Percentiles rank a stretch among this genome's conserved stretches.
Evolutionary conservation across 306 rosid species (phyloP).

Genomic region (Mimosa bimucronata): DNA sequence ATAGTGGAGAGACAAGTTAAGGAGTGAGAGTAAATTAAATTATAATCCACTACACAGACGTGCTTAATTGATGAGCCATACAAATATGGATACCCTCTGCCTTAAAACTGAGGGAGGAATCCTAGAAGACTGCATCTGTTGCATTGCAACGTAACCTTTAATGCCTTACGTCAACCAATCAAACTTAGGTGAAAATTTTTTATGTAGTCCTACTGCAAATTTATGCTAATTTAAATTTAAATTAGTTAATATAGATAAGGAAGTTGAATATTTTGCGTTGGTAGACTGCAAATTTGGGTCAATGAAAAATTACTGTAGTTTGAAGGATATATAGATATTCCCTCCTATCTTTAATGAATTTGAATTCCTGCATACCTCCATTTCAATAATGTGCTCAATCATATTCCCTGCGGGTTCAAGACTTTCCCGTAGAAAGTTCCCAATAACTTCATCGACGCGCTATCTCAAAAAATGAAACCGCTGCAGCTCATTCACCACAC

Average conservation of each 20-base stretch:
- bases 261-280: not conserved
- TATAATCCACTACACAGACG: not conserved
- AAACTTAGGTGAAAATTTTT: conserved; percentile 96
- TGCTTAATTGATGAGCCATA: not conserved
- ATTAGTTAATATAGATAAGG: conserved; percentile 27
- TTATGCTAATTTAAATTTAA: conserved; percentile 37
- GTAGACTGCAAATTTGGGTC: not conserved
- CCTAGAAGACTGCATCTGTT: conserved; percentile 45
- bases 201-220: conserved; percentile 90
- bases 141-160: conserved; percentile 63
- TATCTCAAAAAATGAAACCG: conserved; percentile 87
- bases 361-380: conserved; percentile 71
- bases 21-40: conserved; percentile 1
- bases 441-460: conserved; percentile 88
- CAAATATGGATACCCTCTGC: conserved; percentile 57
- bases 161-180: conserved; percentile 93
- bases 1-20: not conserved
- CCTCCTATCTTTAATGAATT: not conserved
- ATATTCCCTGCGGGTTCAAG: conserved; percentile 88
- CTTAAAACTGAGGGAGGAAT: conserved; percentile 55
- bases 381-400: conserved; percentile 87
- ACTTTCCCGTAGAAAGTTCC: conserved; percentile 86
- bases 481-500: conserved; percentile 81
- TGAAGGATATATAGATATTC: conserved; percentile 17
- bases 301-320: conserved; percentile 8